Conservation (phyloP, 2,329 filamentous ascomycete species). For the Aspergillus cejpii region DNA sequence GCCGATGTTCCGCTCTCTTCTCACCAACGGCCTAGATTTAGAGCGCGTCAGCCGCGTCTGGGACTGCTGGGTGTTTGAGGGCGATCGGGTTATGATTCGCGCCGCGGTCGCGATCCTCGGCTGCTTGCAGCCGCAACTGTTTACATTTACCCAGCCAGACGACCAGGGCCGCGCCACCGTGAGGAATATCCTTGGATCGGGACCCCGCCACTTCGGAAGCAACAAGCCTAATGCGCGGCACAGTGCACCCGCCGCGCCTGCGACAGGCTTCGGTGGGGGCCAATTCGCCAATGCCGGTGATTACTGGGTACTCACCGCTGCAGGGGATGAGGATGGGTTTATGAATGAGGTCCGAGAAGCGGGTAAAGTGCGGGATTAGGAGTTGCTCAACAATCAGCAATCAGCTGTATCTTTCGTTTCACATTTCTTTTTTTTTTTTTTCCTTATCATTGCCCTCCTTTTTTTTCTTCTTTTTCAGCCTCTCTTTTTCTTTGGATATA, state of each 20-base stretch:
- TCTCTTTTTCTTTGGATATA: slow-evolving; percentile 2
- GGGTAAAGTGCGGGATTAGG: slow-evolving; percentile 32
- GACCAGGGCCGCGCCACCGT: slow-evolving; percentile 32
- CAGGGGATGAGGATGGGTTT: slow-evolving; percentile 39
- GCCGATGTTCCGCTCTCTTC: slow-evolving; percentile 49
- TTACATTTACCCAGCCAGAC: slow-evolving; percentile 34
- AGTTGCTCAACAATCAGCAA: too few species aligned
- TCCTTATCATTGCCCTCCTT: slow-evolving; percentile 1
- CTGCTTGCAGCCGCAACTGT: slow-evolving; percentile 39
- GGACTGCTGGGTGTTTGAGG: slow-evolving; percentile 58
- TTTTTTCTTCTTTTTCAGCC: background rate
- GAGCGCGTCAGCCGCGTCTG: slow-evolving; percentile 52
- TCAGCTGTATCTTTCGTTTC: too few species aligned
- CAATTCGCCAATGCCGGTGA: slow-evolving; percentile 35
- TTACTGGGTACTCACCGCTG: slow-evolving; percentile 38
- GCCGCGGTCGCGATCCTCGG: slow-evolving; percentile 42
- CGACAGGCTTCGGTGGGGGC: slow-evolving; percentile 32
- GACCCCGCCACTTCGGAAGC: slow-evolving; percentile 29
- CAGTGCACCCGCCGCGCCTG: slow-evolving; percentile 28
- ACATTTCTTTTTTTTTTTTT: slow-evolving; percentile 2
- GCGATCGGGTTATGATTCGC: slow-evolving; percentile 46
- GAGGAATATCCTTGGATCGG: slow-evolving; percentile 34
- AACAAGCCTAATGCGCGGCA: slow-evolving; percentile 32
- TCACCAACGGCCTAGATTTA: slow-evolving; percentile 47
- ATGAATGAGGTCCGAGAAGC: slow-evolving; percentile 40